A percentile compares a stretch with the other conserved stretches of the same genome.
phyloP scores from a whole-genome alignment of 2,329 filamentous ascomycete genomes.

The Teratosphaeria zuluensis region DNA sequence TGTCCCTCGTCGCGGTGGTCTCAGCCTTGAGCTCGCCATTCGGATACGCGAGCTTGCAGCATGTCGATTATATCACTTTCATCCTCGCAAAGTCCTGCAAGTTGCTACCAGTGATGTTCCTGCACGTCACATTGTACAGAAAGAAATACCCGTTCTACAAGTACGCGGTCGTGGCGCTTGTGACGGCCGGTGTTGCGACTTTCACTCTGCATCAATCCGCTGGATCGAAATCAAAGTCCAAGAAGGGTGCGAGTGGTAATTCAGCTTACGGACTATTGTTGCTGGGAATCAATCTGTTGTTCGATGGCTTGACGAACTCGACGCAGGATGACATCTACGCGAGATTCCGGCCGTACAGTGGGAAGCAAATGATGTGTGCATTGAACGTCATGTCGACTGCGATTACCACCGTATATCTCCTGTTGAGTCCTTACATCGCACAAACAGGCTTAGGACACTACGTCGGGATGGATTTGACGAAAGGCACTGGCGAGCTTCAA shows the following conservation, averaged over 20 bases:
- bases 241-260: slow-evolving; percentile 39
- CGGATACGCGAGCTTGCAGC: slow-evolving; percentile 81
- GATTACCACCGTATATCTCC: slow-evolving; percentile 66
- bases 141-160: slow-evolving; percentile 90
- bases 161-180: slow-evolving; percentile 83
- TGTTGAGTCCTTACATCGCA: slow-evolving; percentile 71
- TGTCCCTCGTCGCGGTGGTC: slow-evolving; percentile 78
- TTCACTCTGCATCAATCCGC: slow-evolving; percentile 72
- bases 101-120: slow-evolving; percentile 93
- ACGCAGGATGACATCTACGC: slow-evolving; percentile 92
- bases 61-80: slow-evolving; percentile 97
- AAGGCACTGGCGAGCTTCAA: slow-evolving; percentile 63
- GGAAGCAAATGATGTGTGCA: slow-evolving; percentile 99
- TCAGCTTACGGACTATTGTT: slow-evolving; percentile 72
- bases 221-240: slow-evolving; percentile 28
- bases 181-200: slow-evolving; percentile 84
- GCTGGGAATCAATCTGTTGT: slow-evolving; percentile 79
- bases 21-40: slow-evolving; percentile 88
- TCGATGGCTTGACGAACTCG: slow-evolving; percentile 92
- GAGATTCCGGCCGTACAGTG: slow-evolving; percentile 66
- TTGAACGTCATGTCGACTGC: slow-evolving; percentile 81
- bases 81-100: slow-evolving; percentile 98
- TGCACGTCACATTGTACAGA: slow-evolving; percentile 86
- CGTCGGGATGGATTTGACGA: slow-evolving; percentile 30
- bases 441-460: slow-evolving; percentile 39